phyloP scores from a whole-genome alignment of 495 filamentous ascomycete genomes.

The Coniosporium apollinis region DNA sequence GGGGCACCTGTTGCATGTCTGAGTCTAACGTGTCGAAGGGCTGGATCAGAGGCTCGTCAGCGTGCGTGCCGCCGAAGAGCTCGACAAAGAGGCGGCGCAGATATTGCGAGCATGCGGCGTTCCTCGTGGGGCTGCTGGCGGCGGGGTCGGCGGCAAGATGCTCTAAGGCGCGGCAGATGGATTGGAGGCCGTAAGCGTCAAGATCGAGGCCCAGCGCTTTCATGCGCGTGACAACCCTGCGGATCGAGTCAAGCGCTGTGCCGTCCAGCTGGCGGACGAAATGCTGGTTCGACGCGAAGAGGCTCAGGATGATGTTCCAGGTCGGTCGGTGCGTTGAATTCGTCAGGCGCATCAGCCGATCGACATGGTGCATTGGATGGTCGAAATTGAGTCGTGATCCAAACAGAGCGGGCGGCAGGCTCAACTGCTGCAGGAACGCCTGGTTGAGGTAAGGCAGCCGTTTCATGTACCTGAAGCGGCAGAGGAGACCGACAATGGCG shows the following conservation, averaged over 20 bases:
- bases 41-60: neutral
- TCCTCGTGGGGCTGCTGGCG: neutral
- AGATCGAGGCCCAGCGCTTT: constrained; percentile 8
- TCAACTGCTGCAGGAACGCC: neutral
- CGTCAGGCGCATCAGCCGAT: constrained; percentile 24
- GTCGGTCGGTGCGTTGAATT: constrained; percentile 20
- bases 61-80: neutral
- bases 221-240: constrained; percentile 1
- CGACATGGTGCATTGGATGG: constrained; percentile 29
- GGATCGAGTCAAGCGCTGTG: constrained; percentile 2
- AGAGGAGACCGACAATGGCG: constrained; percentile 33
- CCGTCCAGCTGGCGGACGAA: neutral
- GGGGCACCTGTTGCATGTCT: neutral
- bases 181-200: constrained; percentile 14
- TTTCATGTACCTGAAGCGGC: constrained; percentile 17
- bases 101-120: neutral
- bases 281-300: neutral
- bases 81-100: neutral
- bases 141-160: constrained; percentile 3
- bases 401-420: too few relatives aligned
- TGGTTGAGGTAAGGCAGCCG: neutral
- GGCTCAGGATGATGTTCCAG: constrained; percentile 22
- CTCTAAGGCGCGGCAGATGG: constrained; percentile 7
- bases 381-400: too few relatives aligned
- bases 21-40: neutral